These are phyloP conservation scores for Fabrea salina DNA, from an alignment of 169 alveolate species.

Conservation along the genomic window DNA sequence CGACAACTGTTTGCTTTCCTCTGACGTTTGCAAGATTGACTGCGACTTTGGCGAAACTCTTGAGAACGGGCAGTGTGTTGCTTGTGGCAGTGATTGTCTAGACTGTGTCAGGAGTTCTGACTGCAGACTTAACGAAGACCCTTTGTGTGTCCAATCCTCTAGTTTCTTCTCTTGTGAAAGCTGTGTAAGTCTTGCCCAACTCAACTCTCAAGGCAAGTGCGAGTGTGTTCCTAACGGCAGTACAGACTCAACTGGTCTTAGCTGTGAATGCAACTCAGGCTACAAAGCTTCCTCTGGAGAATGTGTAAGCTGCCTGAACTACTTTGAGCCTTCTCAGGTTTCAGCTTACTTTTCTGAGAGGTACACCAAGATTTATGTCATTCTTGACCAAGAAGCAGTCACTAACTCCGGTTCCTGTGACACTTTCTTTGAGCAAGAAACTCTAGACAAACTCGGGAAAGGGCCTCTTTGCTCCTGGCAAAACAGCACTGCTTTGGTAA, in stretches of 20 bases:
- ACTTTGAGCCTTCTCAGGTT: background rate
- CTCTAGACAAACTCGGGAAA: background rate
- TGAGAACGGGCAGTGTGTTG: no score
- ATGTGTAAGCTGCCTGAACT: background rate
- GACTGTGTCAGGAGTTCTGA: no score
- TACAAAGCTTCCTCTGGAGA: background rate
- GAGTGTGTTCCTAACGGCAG: no score
- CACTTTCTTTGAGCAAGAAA: background rate
- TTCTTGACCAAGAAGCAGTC: background rate
- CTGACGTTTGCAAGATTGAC: no score
- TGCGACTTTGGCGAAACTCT: no score
- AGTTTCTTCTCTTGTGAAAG: background rate
- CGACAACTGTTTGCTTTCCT: no score
- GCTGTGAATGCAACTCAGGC: background rate
- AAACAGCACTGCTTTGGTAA: background rate
- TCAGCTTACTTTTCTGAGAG: constrained; percentile 12
- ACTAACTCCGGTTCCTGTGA: background rate
- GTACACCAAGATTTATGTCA: background rate
- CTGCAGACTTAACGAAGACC: background rate
- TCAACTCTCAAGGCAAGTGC: background rate
- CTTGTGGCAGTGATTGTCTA: no score
- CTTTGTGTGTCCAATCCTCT: background rate
- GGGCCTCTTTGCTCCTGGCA: background rate
- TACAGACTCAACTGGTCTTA: background rate
- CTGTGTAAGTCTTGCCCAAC: background rate